Conservation (phyloP, 2,329 filamentous ascomycete species). For the Apiospora aurea region DNA sequence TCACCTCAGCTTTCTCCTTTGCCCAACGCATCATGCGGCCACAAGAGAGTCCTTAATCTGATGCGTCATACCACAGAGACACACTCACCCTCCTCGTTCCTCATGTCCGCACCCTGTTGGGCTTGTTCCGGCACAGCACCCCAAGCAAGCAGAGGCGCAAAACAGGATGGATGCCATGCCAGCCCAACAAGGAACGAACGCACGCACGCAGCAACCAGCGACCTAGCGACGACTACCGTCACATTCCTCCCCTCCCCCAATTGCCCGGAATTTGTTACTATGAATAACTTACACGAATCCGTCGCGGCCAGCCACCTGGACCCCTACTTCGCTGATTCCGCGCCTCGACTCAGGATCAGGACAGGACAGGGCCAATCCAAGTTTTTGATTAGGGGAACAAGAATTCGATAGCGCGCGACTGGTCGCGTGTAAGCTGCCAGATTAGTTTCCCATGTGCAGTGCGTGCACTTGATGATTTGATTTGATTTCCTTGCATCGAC, state of each 20-base stretch:
- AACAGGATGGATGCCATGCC: neutral
- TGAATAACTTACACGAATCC: conserved; percentile 18
- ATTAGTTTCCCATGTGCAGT: conserved; percentile 1
- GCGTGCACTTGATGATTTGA: neutral
- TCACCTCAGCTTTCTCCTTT: conserved; percentile 2
- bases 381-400: neutral
- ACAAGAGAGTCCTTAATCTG: conserved; percentile 1
- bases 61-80: conserved; percentile 13
- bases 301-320: neutral
- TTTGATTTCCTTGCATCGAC: neutral
- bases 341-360: neutral
- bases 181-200: neutral
- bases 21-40: conserved; percentile 14
- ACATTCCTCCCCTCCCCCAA: neutral
- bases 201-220: conserved; percentile 10
- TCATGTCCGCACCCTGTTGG: neutral
- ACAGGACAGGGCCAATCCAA: neutral
- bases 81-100: neutral
- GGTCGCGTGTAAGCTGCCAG: conserved; percentile 16
- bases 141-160: neutral
- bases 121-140: neutral
- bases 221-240: neutral
- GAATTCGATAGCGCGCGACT: conserved; percentile 2
- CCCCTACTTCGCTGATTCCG: conserved; percentile 10
- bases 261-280: conserved; percentile 19